Evolutionary conservation across 176 grass and related monocot genomes (phyloP).

Genomic region (Melocanna baccifera): DNA sequence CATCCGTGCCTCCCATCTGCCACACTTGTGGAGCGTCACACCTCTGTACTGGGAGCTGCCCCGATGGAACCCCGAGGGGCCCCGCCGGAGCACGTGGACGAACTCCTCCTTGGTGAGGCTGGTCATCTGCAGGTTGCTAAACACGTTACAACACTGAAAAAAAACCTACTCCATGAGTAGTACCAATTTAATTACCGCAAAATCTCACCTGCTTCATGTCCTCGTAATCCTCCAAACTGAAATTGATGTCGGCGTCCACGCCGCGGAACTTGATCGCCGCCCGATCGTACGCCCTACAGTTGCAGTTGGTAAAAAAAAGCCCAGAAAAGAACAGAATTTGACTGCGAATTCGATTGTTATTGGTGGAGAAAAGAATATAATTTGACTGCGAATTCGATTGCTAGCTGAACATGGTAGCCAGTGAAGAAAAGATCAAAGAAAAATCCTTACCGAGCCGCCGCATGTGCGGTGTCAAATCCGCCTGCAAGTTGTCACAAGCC

Average conservation of each 20-base stretch:
- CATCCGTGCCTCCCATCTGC: slow-evolving; percentile 96
- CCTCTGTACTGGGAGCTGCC: slow-evolving; percentile 96
- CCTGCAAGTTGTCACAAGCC: slow-evolving; percentile 45
- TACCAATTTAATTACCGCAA: neutral
- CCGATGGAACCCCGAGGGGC: slow-evolving; percentile 84
- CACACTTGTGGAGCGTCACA: slow-evolving; percentile 97
- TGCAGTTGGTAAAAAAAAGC: neutral
- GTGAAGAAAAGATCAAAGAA: neutral
- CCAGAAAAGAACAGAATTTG: neutral
- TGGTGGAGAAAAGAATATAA: neutral
- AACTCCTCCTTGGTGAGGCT: slow-evolving; percentile 98
- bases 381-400: neutral
- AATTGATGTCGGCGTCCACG: slow-evolving; percentile 92
- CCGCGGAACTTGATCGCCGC: slow-evolving; percentile 97
- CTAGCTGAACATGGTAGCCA: neutral
- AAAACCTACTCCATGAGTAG: neutral
- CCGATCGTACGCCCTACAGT: slow-evolving; percentile 83
- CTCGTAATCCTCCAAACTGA: slow-evolving; percentile 84
- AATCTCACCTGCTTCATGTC: slow-evolving; percentile 83
- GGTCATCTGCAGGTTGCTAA: slow-evolving; percentile 51
- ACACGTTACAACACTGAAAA: neutral
- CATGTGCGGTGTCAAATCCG: slow-evolving; percentile 98
- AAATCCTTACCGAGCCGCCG: slow-evolving; percentile 69
- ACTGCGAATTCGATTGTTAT: neutral
- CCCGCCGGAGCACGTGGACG: slow-evolving; percentile 88